Evolutionary conservation across 176 grass and related monocot genomes (phyloP), one percentile per base, ranked within the genome.

Genomic region (Neostapfia colusana): DNA sequence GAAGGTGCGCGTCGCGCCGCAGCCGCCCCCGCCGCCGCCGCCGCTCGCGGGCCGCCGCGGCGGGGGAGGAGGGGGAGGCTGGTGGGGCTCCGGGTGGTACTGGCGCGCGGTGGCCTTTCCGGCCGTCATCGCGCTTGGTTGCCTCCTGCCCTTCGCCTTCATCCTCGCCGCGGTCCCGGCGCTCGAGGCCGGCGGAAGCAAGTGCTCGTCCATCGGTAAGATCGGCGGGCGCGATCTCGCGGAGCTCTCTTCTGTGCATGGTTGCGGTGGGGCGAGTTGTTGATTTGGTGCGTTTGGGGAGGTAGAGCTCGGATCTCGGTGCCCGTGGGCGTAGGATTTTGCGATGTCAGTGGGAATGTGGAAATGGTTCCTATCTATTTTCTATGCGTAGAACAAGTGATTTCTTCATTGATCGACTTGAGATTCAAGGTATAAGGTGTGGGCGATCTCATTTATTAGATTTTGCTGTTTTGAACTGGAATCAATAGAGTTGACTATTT

Each of bases 161-260:
- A 90, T 97, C 65, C 90, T 92, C 75, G 82, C 90, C 44, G 93
- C 90, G 27, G 83, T 97, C 27, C 87, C 91, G 43, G 91, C 85
- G 44, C 93, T 97, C 50, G 93, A 97, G 87, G 91, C 81, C 14
- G 89, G 75, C 82, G 83, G 89, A 40, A 87, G 79, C 85, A 92
- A 93, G 72, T 97, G 93, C 90, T 90, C 93, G 70, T 97, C 93
- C 69, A 82, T 97, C 60, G 90, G 93, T 93, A 75, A 90, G 88
- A 63, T 72, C 45, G 69, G 2, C 26, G 67, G 35, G 39, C 65
- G 70, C 81, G 81, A 70, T 74, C 74, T 81, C 40, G 24, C 45
- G 16, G 28, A 34, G 3, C 61, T 48, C 20, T 57, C 25, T 79
- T 85, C 39, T 66, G 28, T 58, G 77, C 45, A 21, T 87, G 75